Evolutionary conservation across 148 eudicot genomes (phyloP), one percentile per base, ranked within the genome.

Genomic region (Cornus kousa): DNA sequence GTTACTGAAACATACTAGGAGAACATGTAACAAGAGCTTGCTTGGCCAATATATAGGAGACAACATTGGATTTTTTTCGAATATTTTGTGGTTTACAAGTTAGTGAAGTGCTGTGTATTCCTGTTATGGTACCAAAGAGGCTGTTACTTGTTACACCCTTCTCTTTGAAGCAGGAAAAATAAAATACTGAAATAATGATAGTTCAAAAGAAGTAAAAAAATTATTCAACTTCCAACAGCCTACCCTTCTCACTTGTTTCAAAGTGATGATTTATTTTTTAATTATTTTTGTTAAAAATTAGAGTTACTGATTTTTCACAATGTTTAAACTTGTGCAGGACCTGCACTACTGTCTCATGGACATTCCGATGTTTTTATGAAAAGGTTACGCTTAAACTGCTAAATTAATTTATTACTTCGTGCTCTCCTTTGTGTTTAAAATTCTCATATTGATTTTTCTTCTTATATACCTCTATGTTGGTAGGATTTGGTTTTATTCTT

Each of bases 281-380:
- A 12, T 43, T 43, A 43, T 0, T 43, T 43, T 0, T 43, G 12
- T 53, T 53, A 48, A 48, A 7, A 53, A 53, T 1, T 53, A 12
- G 0, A 14, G 17, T 53, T 11, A 53, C 59, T 53, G 59, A 12
- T 53, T 53, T 14, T 74, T 62, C 7, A 55, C 69, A 31, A 43
- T 78, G n/a, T 74, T 69, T 43, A 6, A 43, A 57, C 59, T 77
- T 80, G 76, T 77, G 81, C 88, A 88, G 90, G 87, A 88, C 90
- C 46, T 88, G 90, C 39, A 88, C 90, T 59, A 88, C 90, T 74
- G 88, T 88, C 64, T 88, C 90, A 20, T 88, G 90, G 90, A 88
- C 90, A 72, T 88, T 88, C 77, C 83, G 90, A 73, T 85, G 88
- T 83, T 88, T 88, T 73, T 88, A 88, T 84, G 90, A 88, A 87